Base-by-base conservation (phyloP, 2,329 filamentous ascomycete genomes). In the Exophiala phaeomuriformis region DNA sequence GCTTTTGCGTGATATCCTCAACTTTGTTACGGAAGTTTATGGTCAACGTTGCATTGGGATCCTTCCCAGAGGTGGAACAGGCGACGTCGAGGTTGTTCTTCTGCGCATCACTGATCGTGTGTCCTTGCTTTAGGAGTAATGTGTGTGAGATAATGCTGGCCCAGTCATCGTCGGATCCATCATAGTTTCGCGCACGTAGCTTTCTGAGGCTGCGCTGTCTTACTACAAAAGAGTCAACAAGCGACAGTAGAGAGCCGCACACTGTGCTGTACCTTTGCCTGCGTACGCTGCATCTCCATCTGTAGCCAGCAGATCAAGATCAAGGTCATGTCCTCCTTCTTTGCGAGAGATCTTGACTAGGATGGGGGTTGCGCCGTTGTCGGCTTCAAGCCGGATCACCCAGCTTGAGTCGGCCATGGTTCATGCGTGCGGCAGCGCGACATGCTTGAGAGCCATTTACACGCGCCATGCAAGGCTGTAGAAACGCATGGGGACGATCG, bases 221-320 rank as follows among this genome's bases (percentile, higher is more conserved):
- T 27, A 75, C 73, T 75, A 46, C 12, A 12, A 27, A 36, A 36
- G 9, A 28, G 31, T 56, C 27, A 54, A 45, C 40, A 32, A 29
- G 40, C 27, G 12, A 39, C 46, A 29, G 49, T 5, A 37, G 19
- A 30, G 1, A 12, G 10, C 4, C 10, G 29, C 4, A 36, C 9
- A 12, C n/a, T 3, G 27, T 12, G 55, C 28, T 65, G 47, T 64
- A 79, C 77, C 66, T 52, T 70, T 70, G 5, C 69, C 68, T 27
- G 72, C 69, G 65, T 78, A 84, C 8, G 79, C 74, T 51, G 68
- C 69, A 57, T 80, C 75, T 44, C 77, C 77, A 64, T 84, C 80
- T 29, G 80, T 83, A 28, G 76, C 81, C 7, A 77, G 69, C 30
- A 84, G 69, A 50, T 74, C 73, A 36, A 83, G 64, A 61, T 83